Percentiles rank a stretch among this genome's conserved stretches.
Conservation (phyloP, 148 eudicot species). For the Chenopodium formosanum region DNA sequence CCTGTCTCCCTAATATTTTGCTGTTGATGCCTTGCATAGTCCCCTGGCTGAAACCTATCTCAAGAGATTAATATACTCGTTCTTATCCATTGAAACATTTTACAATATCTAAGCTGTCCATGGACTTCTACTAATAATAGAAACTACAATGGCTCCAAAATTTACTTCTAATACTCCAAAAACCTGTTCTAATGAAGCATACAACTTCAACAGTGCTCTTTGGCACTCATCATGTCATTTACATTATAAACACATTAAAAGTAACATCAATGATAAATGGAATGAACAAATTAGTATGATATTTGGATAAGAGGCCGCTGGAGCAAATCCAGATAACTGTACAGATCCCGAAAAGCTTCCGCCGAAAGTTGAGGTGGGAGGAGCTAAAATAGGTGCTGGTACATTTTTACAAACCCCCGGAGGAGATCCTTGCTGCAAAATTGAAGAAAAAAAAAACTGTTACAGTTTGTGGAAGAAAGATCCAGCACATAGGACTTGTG, state of each 20-base stretch:
- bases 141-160: background rate
- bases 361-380: slow-evolving; percentile 38
- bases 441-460: slow-evolving; percentile 8
- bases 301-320: slow-evolving; percentile 36
- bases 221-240: slow-evolving; percentile 5
- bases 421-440: slow-evolving; percentile 78
- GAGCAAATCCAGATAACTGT: slow-evolving; percentile 62
- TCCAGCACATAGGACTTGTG: background rate
- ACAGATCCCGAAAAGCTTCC: slow-evolving; percentile 95
- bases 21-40: slow-evolving; percentile 9
- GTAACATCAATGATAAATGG: slow-evolving; percentile 29
- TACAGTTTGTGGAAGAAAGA: background rate
- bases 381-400: slow-evolving; percentile 44
- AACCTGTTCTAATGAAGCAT: slow-evolving; percentile 7
- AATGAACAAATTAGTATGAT: slow-evolving; percentile 35
- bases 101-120: background rate
- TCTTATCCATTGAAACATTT: background rate
- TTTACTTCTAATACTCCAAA: slow-evolving; percentile 13
- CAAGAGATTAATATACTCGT: background rate
- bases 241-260: slow-evolving; percentile 27
- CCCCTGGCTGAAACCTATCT: slow-evolving; percentile 14
- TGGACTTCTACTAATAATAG: slow-evolving; percentile 9
- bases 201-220: slow-evolving; percentile 7
- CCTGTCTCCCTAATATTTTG: slow-evolving; percentile 22
- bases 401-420: slow-evolving; percentile 67